A percentile compares a stretch with the other conserved stretches of the same genome.
Evolutionary conservation across 1,284 basidiomycete species (phyloP).

Genomic region (Coniferiporia weirii): DNA sequence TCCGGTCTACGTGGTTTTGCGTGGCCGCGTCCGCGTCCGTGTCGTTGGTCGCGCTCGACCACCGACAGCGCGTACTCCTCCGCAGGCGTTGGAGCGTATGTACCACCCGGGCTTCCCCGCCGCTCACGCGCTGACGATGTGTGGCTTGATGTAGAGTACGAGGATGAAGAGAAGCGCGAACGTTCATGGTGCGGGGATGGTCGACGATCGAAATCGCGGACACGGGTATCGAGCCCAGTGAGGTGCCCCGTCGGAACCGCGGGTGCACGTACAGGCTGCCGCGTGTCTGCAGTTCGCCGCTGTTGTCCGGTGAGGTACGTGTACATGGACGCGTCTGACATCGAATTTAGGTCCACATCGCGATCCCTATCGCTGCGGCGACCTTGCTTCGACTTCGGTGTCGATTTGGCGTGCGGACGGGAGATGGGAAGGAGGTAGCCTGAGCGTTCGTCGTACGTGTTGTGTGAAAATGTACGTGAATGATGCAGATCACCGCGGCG

Average conservation of each 20-base stretch:
- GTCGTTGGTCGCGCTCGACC: constrained; percentile 6
- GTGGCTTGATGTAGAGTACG: constrained; percentile 22
- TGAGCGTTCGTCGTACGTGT: constrained; percentile 7
- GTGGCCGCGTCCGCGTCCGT: background rate
- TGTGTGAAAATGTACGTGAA: constrained; percentile 26
- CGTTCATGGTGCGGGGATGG: background rate
- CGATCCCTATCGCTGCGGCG: constrained; percentile 5
- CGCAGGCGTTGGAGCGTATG: constrained; percentile 43
- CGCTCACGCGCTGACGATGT: constrained; percentile 26
- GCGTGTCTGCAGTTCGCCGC: constrained; percentile 53
- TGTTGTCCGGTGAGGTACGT: constrained; percentile 62
- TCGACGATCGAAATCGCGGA: constrained; percentile 9
- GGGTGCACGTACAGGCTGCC: constrained; percentile 54
- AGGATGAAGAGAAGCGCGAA: constrained; percentile 6
- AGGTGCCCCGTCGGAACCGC: constrained; percentile 32
- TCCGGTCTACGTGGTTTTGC: background rate
- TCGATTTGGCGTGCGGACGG: constrained; percentile 18
- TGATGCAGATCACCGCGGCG: constrained; percentile 28
- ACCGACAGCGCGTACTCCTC: constrained; percentile 52
- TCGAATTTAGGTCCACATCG: constrained; percentile 32
- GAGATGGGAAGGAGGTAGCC: constrained; percentile 1
- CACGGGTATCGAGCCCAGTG: constrained; percentile 44
- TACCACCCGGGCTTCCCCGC: background rate
- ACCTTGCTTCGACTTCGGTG: constrained; percentile 3
- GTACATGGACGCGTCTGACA: constrained; percentile 56